These are phyloP conservation scores for Kondoa malvinella DNA, from an alignment of 768 basidiomycete species.

Conservation along the genomic window DNA sequence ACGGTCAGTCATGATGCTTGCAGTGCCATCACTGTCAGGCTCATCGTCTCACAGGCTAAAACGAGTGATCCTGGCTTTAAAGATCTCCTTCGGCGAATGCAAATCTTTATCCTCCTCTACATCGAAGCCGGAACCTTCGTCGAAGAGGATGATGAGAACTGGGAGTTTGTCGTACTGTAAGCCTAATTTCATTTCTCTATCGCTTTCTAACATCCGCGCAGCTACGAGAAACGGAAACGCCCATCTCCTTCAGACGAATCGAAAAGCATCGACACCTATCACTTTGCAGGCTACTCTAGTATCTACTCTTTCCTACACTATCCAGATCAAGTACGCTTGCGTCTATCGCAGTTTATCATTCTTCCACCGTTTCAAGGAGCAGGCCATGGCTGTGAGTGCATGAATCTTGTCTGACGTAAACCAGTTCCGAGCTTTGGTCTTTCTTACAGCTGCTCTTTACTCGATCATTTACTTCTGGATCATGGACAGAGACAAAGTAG, in stretches of 20 bases:
- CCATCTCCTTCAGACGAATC: constrained; percentile 27
- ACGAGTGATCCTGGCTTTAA: constrained; percentile 73
- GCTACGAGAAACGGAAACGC: constrained; percentile 68
- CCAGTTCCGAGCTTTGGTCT: constrained; percentile 2
- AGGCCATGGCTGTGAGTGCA: constrained; percentile 68
- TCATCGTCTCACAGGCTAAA: constrained; percentile 42
- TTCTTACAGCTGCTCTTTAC: constrained; percentile 59
- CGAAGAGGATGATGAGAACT: constrained; percentile 74
- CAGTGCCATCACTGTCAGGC: neutral
- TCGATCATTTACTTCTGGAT: constrained; percentile 64
- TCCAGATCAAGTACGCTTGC: constrained; percentile 71
- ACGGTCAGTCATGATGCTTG: constrained; percentile 44
- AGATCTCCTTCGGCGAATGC: constrained; percentile 82
- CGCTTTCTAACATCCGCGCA: constrained; percentile 31
- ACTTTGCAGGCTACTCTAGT: constrained; percentile 86
- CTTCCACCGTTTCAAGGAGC: constrained; percentile 72
- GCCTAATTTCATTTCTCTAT: constrained; percentile 29
- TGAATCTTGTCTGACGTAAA: neutral
- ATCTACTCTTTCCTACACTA: constrained; percentile 91
- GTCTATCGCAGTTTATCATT: constrained; percentile 93
- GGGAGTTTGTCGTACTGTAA: constrained; percentile 81
- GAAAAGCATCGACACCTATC: constrained; percentile 49
- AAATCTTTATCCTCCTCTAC: constrained; percentile 80
- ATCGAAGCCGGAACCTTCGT: constrained; percentile 94
- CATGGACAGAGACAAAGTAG: constrained; percentile 47